Conservation (phyloP, 116 monocot species). For the Zostera marina region DNA sequence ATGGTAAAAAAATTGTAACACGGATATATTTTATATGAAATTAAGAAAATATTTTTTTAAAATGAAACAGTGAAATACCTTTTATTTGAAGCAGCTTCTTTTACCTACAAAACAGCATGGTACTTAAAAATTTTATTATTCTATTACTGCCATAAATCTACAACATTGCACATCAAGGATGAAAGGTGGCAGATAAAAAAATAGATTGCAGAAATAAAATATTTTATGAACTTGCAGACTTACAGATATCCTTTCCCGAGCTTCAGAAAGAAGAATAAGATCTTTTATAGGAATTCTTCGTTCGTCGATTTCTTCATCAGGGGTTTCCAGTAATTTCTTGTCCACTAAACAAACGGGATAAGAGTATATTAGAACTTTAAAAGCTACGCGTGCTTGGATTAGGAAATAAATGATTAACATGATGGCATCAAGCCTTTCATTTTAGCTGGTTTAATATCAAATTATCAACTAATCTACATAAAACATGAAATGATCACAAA, state of each 20-base stretch:
- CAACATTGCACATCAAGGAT: background rate
- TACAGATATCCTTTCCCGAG: slow-evolving; percentile 39
- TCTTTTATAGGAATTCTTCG: slow-evolving; percentile 39
- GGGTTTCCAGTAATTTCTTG: slow-evolving; percentile 40
- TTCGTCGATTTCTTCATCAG: slow-evolving; percentile 48
- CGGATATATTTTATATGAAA: too few relatives aligned
- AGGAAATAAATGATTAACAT: background rate
- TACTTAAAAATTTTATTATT: background rate
- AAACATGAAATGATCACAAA: background rate
- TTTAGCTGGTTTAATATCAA: background rate
- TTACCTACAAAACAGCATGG: slow-evolving; percentile 23
- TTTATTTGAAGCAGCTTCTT: slow-evolving; percentile 12
- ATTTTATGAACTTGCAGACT: slow-evolving; percentile 6
- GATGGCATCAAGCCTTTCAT: background rate
- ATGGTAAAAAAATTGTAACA: too few relatives aligned
- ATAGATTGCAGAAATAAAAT: background rate
- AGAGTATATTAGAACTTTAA: background rate
- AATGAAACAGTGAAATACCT: background rate
- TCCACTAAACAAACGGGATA: slow-evolving; percentile 28
- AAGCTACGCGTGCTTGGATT: too few relatives aligned
- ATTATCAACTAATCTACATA: background rate
- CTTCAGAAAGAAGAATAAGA: slow-evolving; percentile 54
- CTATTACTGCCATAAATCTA: background rate
- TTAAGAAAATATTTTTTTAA: background rate
- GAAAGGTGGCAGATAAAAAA: background rate